Evolutionary conservation across 1,139 yeast species (phyloP), one percentile per base, ranked within the genome.

Genomic region (Yamadazyma songkhlaensis): DNA sequence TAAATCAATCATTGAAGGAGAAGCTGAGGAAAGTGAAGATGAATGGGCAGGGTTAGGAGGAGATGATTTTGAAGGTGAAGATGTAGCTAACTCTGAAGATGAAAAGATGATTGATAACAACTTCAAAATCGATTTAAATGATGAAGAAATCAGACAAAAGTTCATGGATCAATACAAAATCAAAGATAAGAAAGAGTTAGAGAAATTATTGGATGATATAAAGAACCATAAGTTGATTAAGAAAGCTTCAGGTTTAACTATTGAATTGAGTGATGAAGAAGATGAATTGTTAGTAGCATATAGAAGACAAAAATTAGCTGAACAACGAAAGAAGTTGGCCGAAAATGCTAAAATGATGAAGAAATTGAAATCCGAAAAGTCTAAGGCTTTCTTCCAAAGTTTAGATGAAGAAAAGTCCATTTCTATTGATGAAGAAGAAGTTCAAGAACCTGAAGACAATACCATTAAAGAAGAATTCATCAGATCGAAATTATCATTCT

Each of bases 1-100:
- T 24, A 67, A 67, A 40, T 64, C 67, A n/a, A 65, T 81, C 14
- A 67, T 84, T 44, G 90, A 85, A 45, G 85, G 84, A 31, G 96
- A 90, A 65, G 98, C 98, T 32, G 94, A 81, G 48, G 97, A 92
- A 65, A 87, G 96, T 29, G 97, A 92, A 46, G 97, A 90, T 66
- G 97, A 90, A 64, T 90, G 95, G 90, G 81, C 81, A 35, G 96
- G 96, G 2, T 56, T 86, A 39, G 97, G 96, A 39, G 96, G 96
- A 42, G 71, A 58, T 9, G 94, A 86, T 49, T 87, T 82, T 5
- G 96, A 88, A 44, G 76, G 80, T 3, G 88, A 81, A 44, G 69
- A 62, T 32, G 60, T 67, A 24, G 87, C 81, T 36, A 77, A 84
- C 51, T 80, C 89, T 23, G 95, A 86, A 46, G 84, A 88, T 54